These are phyloP conservation scores for Hsuehochloa calcarea DNA, from an alignment of 176 grass and related monocot genomes.

Conservation along the genomic window DNA sequence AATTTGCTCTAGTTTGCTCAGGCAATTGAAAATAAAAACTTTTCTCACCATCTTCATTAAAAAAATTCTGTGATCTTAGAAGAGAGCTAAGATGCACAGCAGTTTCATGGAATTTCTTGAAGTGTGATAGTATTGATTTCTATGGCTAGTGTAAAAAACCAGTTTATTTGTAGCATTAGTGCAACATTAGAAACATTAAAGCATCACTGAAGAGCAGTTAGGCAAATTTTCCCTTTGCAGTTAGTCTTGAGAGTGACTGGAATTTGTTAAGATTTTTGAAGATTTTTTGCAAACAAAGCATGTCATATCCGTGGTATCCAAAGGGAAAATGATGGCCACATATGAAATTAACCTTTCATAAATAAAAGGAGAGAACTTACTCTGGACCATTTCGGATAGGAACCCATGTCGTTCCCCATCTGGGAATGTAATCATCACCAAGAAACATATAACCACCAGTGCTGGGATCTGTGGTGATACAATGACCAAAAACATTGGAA, in stretches of 20 bases:
- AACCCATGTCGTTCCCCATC: slow-evolving; percentile 84
- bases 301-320: slow-evolving; percentile 10
- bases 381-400: slow-evolving; percentile 56
- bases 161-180: not conserved
- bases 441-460: slow-evolving; percentile 83
- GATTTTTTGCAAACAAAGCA: slow-evolving; percentile 14
- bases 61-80: not conserved
- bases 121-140: not conserved
- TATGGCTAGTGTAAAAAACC: not conserved
- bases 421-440: slow-evolving; percentile 72
- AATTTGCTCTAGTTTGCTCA: not conserved
- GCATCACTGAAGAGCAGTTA: not conserved
- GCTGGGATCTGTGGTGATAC: slow-evolving; percentile 54
- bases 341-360: not conserved
- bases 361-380: slow-evolving; percentile 47
- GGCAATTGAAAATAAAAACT: not conserved
- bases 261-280: slow-evolving; percentile 21
- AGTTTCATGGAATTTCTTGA: slow-evolving; percentile 14
- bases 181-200: slow-evolving; percentile 3
- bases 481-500: slow-evolving; percentile 75
- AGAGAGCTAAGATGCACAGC: not conserved
- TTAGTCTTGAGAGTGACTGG: slow-evolving; percentile 1
- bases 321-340: slow-evolving; percentile 11
- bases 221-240: not conserved
- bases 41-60: not conserved